Percentiles rank a stretch among this genome's conserved stretches.
Evolutionary conservation across 768 basidiomycete genomes (phyloP).

Genomic region (Boletus rufocinnamomeus): DNA sequence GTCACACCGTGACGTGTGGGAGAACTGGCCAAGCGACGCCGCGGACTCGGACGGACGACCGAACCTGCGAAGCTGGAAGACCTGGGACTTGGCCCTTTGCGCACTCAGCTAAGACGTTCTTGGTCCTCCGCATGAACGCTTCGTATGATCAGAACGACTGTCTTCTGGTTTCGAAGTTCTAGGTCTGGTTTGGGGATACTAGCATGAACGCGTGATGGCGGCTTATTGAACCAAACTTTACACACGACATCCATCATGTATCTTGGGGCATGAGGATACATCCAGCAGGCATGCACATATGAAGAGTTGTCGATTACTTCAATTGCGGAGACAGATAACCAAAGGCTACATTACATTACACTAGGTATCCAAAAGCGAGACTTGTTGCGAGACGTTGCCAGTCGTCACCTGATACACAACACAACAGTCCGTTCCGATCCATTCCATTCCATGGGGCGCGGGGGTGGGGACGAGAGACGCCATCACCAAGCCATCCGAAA

Average conservation of each 20-base stretch:
- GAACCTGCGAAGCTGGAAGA: too few relatives aligned
- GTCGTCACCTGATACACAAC: background rate
- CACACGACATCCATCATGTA: background rate
- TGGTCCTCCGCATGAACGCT: background rate
- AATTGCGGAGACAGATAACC: background rate
- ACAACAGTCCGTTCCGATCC: background rate
- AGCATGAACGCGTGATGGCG: too few relatives aligned
- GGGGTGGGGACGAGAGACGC: background rate
- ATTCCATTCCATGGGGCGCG: background rate
- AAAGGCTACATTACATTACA: slow-evolving; percentile 5
- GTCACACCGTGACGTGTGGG: background rate
- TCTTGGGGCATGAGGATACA: background rate
- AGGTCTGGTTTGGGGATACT: too few relatives aligned
- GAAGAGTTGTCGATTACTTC: background rate
- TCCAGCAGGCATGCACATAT: background rate
- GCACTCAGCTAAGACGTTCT: too few relatives aligned
- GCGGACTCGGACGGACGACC: background rate
- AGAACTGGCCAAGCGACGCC: background rate
- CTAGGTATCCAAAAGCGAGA: background rate
- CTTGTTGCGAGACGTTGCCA: background rate
- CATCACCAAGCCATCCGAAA: background rate
- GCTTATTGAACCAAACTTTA: background rate
- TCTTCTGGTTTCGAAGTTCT: too few relatives aligned
- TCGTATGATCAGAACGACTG: too few relatives aligned
- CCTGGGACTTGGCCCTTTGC: too few relatives aligned